These are phyloP conservation scores for Lachancea sp. DNA, from an alignment of 805 yeast species.

Conservation along the genomic window DNA sequence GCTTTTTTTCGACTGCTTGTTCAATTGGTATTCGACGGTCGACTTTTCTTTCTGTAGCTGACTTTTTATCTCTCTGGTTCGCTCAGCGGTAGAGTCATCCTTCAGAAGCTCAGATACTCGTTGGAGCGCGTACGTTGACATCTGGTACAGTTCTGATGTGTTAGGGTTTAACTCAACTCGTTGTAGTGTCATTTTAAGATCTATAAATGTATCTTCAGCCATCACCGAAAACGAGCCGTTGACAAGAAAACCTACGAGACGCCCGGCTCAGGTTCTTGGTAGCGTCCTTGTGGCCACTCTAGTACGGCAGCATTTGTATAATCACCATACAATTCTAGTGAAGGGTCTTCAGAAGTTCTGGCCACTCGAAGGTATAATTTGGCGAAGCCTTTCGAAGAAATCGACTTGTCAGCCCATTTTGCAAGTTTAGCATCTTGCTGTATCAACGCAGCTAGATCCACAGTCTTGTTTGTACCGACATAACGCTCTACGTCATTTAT, in stretches of 20 bases:
- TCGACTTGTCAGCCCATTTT: conserved; percentile 29
- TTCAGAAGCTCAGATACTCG: conserved; percentile 32
- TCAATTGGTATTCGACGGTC: conserved; percentile 67
- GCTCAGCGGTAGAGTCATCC: conserved; percentile 47
- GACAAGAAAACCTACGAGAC: conserved; percentile 33
- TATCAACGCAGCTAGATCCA: conserved; percentile 38
- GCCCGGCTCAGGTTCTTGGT: conserved; percentile 47
- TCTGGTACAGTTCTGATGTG: neutral
- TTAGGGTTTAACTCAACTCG: neutral
- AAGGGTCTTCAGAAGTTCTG: conserved; percentile 36
- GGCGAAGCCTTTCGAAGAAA: conserved; percentile 23
- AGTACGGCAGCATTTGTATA: conserved; percentile 58
- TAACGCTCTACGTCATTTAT: conserved; percentile 76
- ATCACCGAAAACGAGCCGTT: neutral
- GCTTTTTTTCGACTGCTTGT: conserved; percentile 60
- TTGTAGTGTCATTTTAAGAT: neutral
- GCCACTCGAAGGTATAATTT: conserved; percentile 54
- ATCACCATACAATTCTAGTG: conserved; percentile 45
- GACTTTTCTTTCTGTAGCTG: conserved; percentile 65
- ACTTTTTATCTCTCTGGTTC: conserved; percentile 45
- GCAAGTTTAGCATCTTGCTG: conserved; percentile 27
- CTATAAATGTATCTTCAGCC: neutral
- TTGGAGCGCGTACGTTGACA: conserved; percentile 23
- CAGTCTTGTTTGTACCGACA: conserved; percentile 45
- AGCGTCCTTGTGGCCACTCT: conserved; percentile 54